Base-by-base conservation (phyloP, 225 moss, liverwort and hornwort genomes). In the Antitrichia curtipendula region DNA sequence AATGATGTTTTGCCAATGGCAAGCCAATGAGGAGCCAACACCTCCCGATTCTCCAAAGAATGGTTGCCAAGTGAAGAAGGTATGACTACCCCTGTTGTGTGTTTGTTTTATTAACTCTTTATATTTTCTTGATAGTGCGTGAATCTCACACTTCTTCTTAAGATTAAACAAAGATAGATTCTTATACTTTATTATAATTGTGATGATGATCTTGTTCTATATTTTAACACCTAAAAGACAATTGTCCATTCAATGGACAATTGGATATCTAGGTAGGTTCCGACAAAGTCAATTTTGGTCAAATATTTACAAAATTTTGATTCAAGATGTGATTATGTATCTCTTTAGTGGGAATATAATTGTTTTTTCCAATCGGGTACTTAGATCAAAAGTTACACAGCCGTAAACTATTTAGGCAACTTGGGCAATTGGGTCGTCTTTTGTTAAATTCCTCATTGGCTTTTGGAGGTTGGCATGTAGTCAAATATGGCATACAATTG, bases 191-290 rank as follows among this genome's bases (percentile, higher is more conserved):
- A 40, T 38, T 68, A 38, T 68, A 7, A 23, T 68, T 38, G 23
- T 38, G 1, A 38, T 68, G 13, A 22, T 68, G 40, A 4, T 40
- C 5, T 69, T 40, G 4, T 13, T 5, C 28, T 45, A 72, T 6
- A 28, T 9, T 72, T 43, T 3, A 72, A 3, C 6, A 12, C 3
- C 7, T 8, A 34, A 38, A 38, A 2, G 4, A 7, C 7, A 38
- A 38, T 22, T 38, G 4, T 8, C 4, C 3, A 1, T 66, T 21
- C 1, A 66, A 20, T 0, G 2, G 2, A 20, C 2, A 65, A 19
- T 36, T 36, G 36, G 20, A 65, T n/a, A n/a, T 36, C 3, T 4
- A 1, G 4, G 5, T 65, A 64, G 64, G 36, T 19, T 64, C 1
- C 1, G 1, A 34, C 4, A 9, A 9, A 10, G 18, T 36, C 19